Evolutionary conservation across 495 filamentous ascomycete genomes (phyloP).

Genomic region (Venustampulla echinocandica): DNA sequence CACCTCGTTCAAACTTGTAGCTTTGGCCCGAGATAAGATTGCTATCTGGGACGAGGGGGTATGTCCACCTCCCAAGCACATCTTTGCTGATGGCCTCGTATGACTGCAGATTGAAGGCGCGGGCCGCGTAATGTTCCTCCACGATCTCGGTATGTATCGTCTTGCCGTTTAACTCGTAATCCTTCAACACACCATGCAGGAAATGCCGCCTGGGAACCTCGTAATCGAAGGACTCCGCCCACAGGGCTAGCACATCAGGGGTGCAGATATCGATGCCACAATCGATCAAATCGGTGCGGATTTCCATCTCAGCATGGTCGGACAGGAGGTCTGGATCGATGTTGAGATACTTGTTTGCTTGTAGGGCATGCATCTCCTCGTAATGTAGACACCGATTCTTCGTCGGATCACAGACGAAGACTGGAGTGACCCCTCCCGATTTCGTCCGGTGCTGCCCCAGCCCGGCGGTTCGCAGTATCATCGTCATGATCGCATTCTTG

Average conservation of each 20-base stretch:
- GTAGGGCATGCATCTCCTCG: slow-evolving; percentile 57
- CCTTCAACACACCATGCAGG: slow-evolving; percentile 83
- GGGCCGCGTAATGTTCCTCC: slow-evolving; percentile 67
- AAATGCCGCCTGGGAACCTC: slow-evolving; percentile 82
- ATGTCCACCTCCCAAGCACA: slow-evolving; percentile 80
- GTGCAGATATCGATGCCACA: slow-evolving; percentile 97
- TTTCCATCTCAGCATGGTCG: slow-evolving; percentile 57
- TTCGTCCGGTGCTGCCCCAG: slow-evolving; percentile 60
- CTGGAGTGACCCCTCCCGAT: slow-evolving; percentile 59
- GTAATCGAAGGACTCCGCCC: slow-evolving; percentile 98
- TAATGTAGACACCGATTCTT: slow-evolving; percentile 86
- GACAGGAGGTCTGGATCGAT: slow-evolving; percentile 67
- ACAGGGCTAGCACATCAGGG: slow-evolving; percentile 84
- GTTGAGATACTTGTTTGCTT: slow-evolving; percentile 45
- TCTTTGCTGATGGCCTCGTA: slow-evolving; percentile 91
- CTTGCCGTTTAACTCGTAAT: slow-evolving; percentile 94
- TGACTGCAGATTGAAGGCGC: slow-evolving; percentile 74
- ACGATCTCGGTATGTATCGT: slow-evolving; percentile 88
- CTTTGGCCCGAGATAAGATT: slow-evolving; percentile 70
- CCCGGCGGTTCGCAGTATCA: slow-evolving; percentile 79
- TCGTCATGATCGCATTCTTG: slow-evolving; percentile 97
- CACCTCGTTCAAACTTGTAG: slow-evolving; percentile 58
- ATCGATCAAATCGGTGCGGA: slow-evolving; percentile 85
- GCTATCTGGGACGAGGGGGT: slow-evolving; percentile 84
- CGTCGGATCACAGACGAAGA: slow-evolving; percentile 77